Evolutionary conservation across 371 early-diverging fungal genomes (phyloP).

Genomic region (Mortierella sp.): DNA sequence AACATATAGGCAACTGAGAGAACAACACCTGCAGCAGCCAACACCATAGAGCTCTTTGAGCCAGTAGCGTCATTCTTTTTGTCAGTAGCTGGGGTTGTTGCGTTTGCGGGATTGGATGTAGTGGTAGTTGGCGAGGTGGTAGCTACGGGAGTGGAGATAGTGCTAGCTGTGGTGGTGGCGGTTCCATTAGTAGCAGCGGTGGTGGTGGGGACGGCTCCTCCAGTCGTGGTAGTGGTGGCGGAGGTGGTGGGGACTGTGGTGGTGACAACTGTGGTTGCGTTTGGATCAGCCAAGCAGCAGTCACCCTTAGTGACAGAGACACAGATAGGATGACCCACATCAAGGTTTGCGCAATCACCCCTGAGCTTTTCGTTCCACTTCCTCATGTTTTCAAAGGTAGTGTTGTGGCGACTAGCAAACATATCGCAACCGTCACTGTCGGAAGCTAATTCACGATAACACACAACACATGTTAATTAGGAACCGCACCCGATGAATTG

Average conservation of each 20-base stretch:
- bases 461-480: not conserved
- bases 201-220: not conserved
- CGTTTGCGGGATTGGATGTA: not conserved
- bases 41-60: slow-evolving; percentile 29
- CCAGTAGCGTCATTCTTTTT: slow-evolving; percentile 8
- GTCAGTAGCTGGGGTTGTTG: slow-evolving; percentile 1
- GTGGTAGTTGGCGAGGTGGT: not conserved
- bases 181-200: not conserved
- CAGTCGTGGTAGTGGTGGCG: not conserved
- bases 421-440: slow-evolving; percentile 12
- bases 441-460: slow-evolving; percentile 8
- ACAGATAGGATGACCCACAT: slow-evolving; percentile 29
- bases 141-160: not conserved
- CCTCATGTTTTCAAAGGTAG: slow-evolving; percentile 23
- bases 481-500: not conserved
- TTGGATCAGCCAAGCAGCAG: slow-evolving; percentile 9
- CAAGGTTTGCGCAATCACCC: slow-evolving; percentile 19
- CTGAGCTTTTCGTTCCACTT: slow-evolving; percentile 25
- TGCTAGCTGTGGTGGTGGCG: not conserved
- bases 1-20: slow-evolving; percentile 50
- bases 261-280: no score
- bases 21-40: slow-evolving; percentile 40
- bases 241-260: not conserved
- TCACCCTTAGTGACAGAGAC: slow-evolving; percentile 28
- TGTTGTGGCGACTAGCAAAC: slow-evolving; percentile 15